Evolutionary conservation across 768 basidiomycete genomes (phyloP).

Genomic region (Leccinum arenicola): DNA sequence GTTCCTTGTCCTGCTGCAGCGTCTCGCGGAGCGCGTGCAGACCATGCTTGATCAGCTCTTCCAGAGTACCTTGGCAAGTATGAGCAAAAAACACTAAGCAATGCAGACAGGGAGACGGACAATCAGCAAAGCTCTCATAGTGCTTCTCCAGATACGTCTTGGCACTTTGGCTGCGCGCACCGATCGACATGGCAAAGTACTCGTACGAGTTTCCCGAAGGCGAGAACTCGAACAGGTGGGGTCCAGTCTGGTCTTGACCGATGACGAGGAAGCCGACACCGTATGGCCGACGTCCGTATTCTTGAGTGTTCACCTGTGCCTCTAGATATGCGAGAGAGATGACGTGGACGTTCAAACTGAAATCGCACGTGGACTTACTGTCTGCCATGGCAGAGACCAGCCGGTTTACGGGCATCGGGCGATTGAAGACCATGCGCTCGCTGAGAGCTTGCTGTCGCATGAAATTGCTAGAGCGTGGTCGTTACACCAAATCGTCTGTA

Average conservation of each 20-base stretch:
- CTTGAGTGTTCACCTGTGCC: conserved; percentile 98
- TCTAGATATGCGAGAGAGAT: conserved; percentile 44
- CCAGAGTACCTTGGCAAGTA: conserved; percentile 60
- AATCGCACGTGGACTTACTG: conserved; percentile 53
- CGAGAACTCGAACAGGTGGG: conserved; percentile 97
- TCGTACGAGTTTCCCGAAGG: conserved; percentile 97
- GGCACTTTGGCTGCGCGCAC: conserved; percentile 95
- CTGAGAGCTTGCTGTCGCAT: conserved; percentile 99
- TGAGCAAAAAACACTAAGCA: neutral
- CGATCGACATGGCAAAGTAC: conserved; percentile 98
- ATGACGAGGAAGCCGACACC: conserved; percentile 99
- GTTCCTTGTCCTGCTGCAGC: conserved; percentile 96
- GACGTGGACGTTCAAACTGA: neutral
- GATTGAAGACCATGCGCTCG: conserved; percentile 91
- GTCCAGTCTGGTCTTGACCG: conserved; percentile 93
- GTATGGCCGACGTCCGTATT: conserved; percentile 95
- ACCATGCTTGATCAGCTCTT: conserved; percentile 89
- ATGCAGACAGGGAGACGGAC: conserved; percentile 44
- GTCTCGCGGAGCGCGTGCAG: conserved; percentile 95
- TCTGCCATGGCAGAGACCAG: conserved; percentile 93
- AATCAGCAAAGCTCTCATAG: conserved; percentile 81
- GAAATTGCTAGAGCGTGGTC: conserved; percentile 69
- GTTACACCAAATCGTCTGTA: neutral
- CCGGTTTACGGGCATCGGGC: conserved; percentile 91
- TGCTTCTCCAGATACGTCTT: conserved; percentile 98